Conservation (phyloP, 768 basidiomycete genomes). For the Collybiopsis luxurians region DNA sequence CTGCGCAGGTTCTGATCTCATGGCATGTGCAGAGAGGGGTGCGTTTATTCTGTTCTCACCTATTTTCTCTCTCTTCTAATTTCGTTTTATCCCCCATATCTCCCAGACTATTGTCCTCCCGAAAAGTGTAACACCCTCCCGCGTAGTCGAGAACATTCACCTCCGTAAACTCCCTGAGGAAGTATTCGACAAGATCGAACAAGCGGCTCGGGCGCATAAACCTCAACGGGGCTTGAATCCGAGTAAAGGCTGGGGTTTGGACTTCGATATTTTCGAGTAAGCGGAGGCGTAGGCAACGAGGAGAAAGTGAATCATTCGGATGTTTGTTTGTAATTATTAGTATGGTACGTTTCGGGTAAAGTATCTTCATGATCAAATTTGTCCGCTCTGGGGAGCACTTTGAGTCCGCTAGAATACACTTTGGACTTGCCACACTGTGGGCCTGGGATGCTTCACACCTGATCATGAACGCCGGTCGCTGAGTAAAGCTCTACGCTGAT, state of each 20-base stretch:
- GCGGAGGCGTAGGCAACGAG: too few relatives aligned
- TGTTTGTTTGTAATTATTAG: too few relatives aligned
- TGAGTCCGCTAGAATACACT: too few relatives aligned
- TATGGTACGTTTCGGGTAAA: too few relatives aligned
- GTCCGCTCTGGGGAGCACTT: too few relatives aligned
- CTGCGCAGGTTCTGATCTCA: constrained; percentile 71
- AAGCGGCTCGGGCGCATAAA: constrained; percentile 49
- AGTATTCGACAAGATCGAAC: constrained; percentile 44
- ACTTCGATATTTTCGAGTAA: constrained; percentile 62
- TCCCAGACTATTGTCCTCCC: constrained; percentile 66
- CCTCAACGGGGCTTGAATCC: constrained; percentile 59
- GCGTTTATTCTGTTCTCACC: constrained; percentile 20
- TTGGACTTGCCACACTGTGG: too few relatives aligned
- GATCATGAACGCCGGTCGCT: too few relatives aligned
- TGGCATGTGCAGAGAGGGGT: constrained; percentile 81
- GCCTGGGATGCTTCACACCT: too few relatives aligned
- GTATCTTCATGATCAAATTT: too few relatives aligned
- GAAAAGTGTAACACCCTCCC: constrained; percentile 70
- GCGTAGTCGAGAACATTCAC: constrained; percentile 70
- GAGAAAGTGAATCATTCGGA: too few relatives aligned
- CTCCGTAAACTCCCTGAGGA: constrained; percentile 36
- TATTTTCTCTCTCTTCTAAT: neutral
- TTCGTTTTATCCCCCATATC: neutral
- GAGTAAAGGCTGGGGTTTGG: constrained; percentile 56
- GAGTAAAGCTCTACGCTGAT: too few relatives aligned